phyloP scores from a whole-genome alignment of 2,329 filamentous ascomycete species.

The Rutstroemia sydowiana region DNA sequence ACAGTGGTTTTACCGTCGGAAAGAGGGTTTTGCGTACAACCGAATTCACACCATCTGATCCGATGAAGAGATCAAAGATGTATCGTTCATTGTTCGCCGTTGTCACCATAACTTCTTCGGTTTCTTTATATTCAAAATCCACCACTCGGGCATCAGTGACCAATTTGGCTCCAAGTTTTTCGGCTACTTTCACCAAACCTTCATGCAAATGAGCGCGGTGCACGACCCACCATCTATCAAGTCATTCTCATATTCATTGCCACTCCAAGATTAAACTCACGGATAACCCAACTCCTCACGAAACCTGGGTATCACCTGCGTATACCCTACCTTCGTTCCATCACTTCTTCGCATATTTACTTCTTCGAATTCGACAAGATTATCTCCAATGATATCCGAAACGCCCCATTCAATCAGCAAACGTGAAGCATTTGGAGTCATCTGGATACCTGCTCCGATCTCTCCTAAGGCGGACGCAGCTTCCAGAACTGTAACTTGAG shows the following conservation, averaged over 20 bases:
- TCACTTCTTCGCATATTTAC: constrained; percentile 14
- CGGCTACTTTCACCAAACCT: neutral
- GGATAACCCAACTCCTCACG: neutral
- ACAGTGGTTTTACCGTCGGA: constrained; percentile 33
- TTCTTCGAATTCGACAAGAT: constrained; percentile 15
- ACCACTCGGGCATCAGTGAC: neutral
- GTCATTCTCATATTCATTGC: neutral
- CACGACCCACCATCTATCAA: neutral
- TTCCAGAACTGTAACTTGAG: constrained; percentile 26
- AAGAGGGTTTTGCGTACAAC: constrained; percentile 34
- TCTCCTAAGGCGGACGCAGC: constrained; percentile 15
- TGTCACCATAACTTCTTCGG: constrained; percentile 20
- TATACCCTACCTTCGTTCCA: constrained; percentile 6
- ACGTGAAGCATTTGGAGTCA: constrained; percentile 15
- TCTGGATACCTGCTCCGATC: constrained; percentile 25
- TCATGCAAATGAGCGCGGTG: neutral
- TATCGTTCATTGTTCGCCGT: constrained; percentile 28
- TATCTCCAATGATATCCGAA: constrained; percentile 9
- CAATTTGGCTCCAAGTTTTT: neutral
- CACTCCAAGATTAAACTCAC: neutral
- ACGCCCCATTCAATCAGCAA: constrained; percentile 16
- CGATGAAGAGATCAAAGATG: constrained; percentile 33
- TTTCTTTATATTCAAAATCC: neutral
- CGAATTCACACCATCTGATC: constrained; percentile 35
- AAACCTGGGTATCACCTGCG: neutral